Conservation (phyloP, 2,329 filamentous ascomycete species). For the Trichoderma guizhouense region DNA sequence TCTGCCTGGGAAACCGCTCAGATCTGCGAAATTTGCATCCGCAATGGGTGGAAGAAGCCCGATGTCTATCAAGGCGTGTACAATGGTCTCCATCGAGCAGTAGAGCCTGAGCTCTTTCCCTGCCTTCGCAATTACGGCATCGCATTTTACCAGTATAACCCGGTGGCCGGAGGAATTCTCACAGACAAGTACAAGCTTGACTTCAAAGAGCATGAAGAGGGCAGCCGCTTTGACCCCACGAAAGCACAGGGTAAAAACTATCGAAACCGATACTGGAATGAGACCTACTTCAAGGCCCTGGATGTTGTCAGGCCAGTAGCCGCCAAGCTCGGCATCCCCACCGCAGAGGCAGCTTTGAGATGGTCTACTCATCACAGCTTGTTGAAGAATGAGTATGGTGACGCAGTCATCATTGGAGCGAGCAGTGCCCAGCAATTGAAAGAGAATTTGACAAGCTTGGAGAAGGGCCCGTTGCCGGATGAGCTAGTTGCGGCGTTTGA, state of each 20-base stretch:
- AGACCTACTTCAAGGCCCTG: constrained; percentile 17
- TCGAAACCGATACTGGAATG: constrained; percentile 18
- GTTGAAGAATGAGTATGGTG: constrained; percentile 5
- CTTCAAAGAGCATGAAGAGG: not conserved
- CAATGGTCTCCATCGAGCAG: constrained; percentile 42
- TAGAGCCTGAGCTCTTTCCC: constrained; percentile 65
- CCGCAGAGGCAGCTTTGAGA: constrained; percentile 16
- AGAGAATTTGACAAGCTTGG: constrained; percentile 14
- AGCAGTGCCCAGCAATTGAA: constrained; percentile 11
- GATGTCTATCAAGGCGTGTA: constrained; percentile 77
- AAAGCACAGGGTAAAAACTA: constrained; percentile 1
- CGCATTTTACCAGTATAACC: constrained; percentile 69
- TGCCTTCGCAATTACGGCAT: constrained; percentile 65
- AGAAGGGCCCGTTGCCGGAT: constrained; percentile 17
- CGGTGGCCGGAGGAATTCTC: constrained; percentile 67
- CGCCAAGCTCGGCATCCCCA: constrained; percentile 6
- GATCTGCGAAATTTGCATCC: constrained; percentile 64
- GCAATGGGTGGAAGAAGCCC: constrained; percentile 65
- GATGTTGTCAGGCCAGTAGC: constrained; percentile 12
- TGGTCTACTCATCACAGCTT: constrained; percentile 15
- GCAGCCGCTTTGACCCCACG: constrained; percentile 17
- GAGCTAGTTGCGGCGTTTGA: constrained; percentile 16
- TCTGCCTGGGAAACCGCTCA: constrained; percentile 76
- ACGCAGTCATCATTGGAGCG: constrained; percentile 17
- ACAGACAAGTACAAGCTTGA: constrained; percentile 51